A percentile compares a stretch with the other conserved stretches of the same genome.
These are phyloP conservation scores for Colletotrichum tabaci DNA, from an alignment of 2,329 filamentous ascomycete genomes.

Conservation along the genomic window DNA sequence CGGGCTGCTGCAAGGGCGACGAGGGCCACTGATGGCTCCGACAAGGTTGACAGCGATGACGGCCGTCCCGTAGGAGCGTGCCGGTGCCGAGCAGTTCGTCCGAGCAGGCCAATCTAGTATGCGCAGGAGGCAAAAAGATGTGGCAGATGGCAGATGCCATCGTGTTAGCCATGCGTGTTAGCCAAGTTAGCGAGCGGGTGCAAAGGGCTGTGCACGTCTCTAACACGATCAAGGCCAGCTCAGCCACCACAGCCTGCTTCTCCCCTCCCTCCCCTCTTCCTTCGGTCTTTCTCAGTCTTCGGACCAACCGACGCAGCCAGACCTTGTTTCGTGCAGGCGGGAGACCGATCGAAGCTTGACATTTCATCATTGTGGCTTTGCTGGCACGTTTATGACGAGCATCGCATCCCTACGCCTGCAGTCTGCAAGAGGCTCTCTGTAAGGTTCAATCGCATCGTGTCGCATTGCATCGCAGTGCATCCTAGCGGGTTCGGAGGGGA, in stretches of 20 bases:
- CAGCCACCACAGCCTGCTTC: conserved; percentile 35
- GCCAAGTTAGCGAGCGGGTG: conserved; percentile 18
- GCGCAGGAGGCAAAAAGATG: neutral
- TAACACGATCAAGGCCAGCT: conserved; percentile 14
- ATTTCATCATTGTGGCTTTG: conserved; percentile 24
- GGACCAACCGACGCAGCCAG: conserved; percentile 31
- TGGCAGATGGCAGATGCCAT: too few relatives aligned
- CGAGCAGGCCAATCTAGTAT: conserved; percentile 7
- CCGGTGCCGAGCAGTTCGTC: neutral
- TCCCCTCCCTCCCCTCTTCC: neutral
- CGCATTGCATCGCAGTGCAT: neutral
- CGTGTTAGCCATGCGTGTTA: neutral
- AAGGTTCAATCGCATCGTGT: conserved; percentile 2
- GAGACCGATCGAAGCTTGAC: conserved; percentile 18
- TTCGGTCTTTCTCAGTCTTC: neutral
- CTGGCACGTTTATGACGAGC: conserved; percentile 2
- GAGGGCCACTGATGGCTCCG: conserved; percentile 30
- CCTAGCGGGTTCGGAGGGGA: neutral
- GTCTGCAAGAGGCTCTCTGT: neutral
- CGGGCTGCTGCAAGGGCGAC: conserved; percentile 36
- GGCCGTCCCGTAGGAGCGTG: neutral
- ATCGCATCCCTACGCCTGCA: conserved; percentile 1
- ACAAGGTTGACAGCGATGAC: conserved; percentile 5
- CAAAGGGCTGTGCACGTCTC: conserved; percentile 29
- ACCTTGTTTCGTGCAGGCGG: conserved; percentile 29